These are phyloP conservation scores for Immersiporthe knoxdaviesiana DNA, from an alignment of 2,329 filamentous ascomycete species.

Conservation along the genomic window DNA sequence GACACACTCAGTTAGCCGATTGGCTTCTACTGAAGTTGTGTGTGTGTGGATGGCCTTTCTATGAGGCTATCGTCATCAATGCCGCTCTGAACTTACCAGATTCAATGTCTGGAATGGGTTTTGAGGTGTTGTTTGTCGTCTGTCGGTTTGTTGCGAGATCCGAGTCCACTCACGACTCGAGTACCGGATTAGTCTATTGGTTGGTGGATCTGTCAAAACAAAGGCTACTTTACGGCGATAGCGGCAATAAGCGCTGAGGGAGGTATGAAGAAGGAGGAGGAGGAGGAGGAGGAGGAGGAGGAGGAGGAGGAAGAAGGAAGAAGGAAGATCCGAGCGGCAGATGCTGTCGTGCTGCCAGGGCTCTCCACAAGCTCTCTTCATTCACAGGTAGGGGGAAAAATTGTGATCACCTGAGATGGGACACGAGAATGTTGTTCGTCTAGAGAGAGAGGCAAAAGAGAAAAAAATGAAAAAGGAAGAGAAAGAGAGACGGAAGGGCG, in stretches of 20 bases:
- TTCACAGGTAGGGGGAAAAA: neutral
- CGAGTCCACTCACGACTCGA: too few relatives aligned
- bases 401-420: neutral
- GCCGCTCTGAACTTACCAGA: constrained; percentile 8
- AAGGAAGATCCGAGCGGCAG: constrained; percentile 10
- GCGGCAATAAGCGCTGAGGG: constrained; percentile 21
- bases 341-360: constrained; percentile 21
- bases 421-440: constrained; percentile 5
- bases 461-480: neutral
- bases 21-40: neutral
- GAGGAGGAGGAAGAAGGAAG: neutral
- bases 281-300: neutral
- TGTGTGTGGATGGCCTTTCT: neutral
- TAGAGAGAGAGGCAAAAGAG: constrained; percentile 6
- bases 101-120: neutral
- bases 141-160: neutral
- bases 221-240: constrained; percentile 14
- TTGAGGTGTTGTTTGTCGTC: neutral
- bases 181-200: neutral
- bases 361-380: constrained; percentile 1
- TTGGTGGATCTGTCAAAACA: neutral
- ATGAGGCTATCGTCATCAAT: neutral
- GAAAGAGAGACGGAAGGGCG: neutral
- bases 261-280: neutral
- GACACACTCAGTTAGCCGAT: neutral